These are phyloP conservation scores for Punica granatum DNA, from an alignment of 345 rosid genomes.

Conservation along the genomic window DNA sequence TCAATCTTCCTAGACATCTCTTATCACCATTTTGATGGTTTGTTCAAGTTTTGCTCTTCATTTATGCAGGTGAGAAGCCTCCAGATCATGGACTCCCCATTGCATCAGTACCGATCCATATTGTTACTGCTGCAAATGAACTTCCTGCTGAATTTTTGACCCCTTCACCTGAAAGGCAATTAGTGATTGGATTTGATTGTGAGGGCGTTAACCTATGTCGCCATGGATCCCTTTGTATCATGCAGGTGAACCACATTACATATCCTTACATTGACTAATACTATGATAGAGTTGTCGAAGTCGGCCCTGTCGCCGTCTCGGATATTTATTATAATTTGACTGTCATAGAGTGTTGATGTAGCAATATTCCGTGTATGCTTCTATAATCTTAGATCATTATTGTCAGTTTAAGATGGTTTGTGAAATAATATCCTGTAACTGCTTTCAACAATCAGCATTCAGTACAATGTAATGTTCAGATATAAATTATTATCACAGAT, in stretches of 20 bases:
- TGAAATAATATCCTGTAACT: no score
- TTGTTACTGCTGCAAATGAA: conserved; percentile 61
- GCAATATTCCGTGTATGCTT: neutral
- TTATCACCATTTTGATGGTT: neutral
- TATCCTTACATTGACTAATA: neutral
- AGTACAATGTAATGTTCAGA: no score
- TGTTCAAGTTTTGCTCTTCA: neutral
- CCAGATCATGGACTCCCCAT: conserved; percentile 32
- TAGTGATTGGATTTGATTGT: conserved; percentile 85
- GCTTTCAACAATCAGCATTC: no score
- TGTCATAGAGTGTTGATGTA: neutral
- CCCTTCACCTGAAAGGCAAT: conserved; percentile 49
- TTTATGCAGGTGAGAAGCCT: conserved; percentile 34
- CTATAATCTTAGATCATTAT: no score
- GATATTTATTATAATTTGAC: neutral
- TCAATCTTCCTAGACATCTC: neutral
- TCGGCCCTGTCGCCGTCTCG: neutral
- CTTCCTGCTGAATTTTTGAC: conserved; percentile 76
- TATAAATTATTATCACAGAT: no score
- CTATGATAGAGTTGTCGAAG: neutral
- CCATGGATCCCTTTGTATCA: conserved; percentile 71
- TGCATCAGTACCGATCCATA: conserved; percentile 45
- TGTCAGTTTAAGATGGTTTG: no score
- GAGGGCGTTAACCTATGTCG: conserved; percentile 92
- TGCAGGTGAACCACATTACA: conserved; percentile 51